Conservation (phyloP, 2,329 filamentous ascomycete genomes). For the Neopestalotiopsis rosae region DNA sequence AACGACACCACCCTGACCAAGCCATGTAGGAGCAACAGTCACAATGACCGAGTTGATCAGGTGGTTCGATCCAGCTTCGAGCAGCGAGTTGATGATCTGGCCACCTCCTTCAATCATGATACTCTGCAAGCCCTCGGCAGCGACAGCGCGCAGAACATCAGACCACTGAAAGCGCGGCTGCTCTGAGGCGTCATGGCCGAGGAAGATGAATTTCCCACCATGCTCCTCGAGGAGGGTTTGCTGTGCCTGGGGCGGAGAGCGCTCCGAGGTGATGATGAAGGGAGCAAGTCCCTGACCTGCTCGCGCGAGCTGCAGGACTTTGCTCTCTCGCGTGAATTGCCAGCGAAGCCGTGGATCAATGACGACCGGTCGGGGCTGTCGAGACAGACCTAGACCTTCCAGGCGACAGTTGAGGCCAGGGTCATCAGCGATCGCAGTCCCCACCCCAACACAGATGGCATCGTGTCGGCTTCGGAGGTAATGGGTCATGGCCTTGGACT, state of each 20-base stretch:
- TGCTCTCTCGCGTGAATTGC: constrained; percentile 63
- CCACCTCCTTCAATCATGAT: constrained; percentile 94
- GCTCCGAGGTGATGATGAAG: constrained; percentile 66
- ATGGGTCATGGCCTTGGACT: constrained; percentile 92
- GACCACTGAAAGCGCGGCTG: constrained; percentile 62
- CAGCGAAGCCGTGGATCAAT: constrained; percentile 82
- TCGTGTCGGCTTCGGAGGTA: constrained; percentile 82
- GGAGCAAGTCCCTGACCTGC: constrained; percentile 74
- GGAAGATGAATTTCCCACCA: constrained; percentile 58
- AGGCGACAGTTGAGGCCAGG: constrained; percentile 85
- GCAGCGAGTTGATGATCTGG: constrained; percentile 78
- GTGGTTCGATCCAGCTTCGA: constrained; percentile 64
- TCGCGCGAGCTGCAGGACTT: constrained; percentile 69
- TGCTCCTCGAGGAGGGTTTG: constrained; percentile 47
- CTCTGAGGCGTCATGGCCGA: constrained; percentile 29
- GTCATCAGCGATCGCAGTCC: constrained; percentile 84
- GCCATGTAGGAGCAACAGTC: constrained; percentile 87
- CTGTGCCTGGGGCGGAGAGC: constrained; percentile 51
- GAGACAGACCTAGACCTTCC: constrained; percentile 29
- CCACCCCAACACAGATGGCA: constrained; percentile 84
- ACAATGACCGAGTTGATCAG: constrained; percentile 81
- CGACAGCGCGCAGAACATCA: constrained; percentile 65
- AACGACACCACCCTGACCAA: constrained; percentile 82
- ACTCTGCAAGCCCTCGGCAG: constrained; percentile 67
- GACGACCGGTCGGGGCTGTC: constrained; percentile 81